Evolutionary conservation across 331 rosid genomes (phyloP).

Genomic region (Prunus yedoensis): DNA sequence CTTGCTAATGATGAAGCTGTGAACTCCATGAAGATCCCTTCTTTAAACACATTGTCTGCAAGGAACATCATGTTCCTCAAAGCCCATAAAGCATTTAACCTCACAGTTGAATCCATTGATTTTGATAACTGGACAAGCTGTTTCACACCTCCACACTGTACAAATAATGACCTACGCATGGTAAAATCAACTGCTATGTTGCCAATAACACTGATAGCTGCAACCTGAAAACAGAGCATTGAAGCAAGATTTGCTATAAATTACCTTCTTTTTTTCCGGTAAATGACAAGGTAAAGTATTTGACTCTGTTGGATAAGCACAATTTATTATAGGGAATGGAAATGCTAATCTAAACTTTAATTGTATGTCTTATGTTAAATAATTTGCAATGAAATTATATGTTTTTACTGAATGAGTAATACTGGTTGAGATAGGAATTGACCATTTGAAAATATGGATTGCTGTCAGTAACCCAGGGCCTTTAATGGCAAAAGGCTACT

Average conservation of each 20-base stretch:
- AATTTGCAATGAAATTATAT: neutral
- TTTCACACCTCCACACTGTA: slow-evolving; percentile 76
- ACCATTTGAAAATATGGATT: neutral
- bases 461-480: neutral
- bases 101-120: slow-evolving; percentile 79
- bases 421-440: neutral
- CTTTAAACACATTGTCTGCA: slow-evolving; percentile 61
- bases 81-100: slow-evolving; percentile 79
- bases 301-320: neutral
- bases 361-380: neutral
- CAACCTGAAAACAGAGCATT: slow-evolving; percentile 55
- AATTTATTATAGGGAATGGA: neutral
- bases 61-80: slow-evolving; percentile 83
- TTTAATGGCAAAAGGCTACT: neutral
- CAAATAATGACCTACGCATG: slow-evolving; percentile 50
- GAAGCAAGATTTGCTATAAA: neutral
- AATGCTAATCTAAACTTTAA: neutral
- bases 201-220: slow-evolving; percentile 70
- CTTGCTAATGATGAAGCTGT: slow-evolving; percentile 70
- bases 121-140: slow-evolving; percentile 74
- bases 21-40: slow-evolving; percentile 60
- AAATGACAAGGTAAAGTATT: neutral
- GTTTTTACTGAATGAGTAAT: neutral
- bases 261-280: neutral
- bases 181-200: slow-evolving; percentile 71